Evolutionary conservation across 2,329 filamentous ascomycete species (phyloP), one percentile per base, ranked within the genome.

Genomic region (Colletotrichum destructivum): DNA sequence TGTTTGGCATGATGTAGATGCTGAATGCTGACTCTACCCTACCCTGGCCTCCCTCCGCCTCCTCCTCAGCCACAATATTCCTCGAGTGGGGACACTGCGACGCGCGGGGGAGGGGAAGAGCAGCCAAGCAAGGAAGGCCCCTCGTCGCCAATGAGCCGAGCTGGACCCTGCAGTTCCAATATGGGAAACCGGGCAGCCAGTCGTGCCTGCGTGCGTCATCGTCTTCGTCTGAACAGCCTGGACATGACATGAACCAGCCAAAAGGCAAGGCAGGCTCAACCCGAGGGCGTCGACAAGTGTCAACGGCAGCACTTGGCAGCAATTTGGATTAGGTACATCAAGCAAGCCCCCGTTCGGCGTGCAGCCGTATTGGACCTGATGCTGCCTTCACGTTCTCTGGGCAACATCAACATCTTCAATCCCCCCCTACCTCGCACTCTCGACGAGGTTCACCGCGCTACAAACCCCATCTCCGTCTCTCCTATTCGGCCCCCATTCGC

Each of bases 181-280:
- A 63, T 38, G 56, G 66, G 71, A 73, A 73, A 71, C 71, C 31
- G 49, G 71, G 71, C 71, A 72, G 72, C 61, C 70, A 66, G 62
- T 66, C 49, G 56, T 60, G 60, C 71, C 73, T 74, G 73, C 71
- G 73, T 74, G 73, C 73, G 73, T 74, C 73, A 73, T 74, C 66
- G 70, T 64, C 71, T 56, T 47, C 69, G 69, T 61, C 52, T 59
- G 51, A 68, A 57, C 42, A 26, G 35, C 23, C 31, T 31, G 31
- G 31, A 31, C 31, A 31, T 31, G 31, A 31, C 31, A 31, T 31
- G 31, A 31, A 31, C 31, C 31, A 31, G 31, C 31, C 31, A 31
- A 9, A 3, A 9, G 31, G 31, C 31, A 31, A 46, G 59, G 60
- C 21, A 65, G 38, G 66, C 65, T 70, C 65, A 26, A 49, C 46